A percentile compares a stretch with the other conserved stretches of the same genome.
Evolutionary conservation across 805 yeast genomes (phyloP).

Genomic region (Lachancea lanzarotensis): DNA sequence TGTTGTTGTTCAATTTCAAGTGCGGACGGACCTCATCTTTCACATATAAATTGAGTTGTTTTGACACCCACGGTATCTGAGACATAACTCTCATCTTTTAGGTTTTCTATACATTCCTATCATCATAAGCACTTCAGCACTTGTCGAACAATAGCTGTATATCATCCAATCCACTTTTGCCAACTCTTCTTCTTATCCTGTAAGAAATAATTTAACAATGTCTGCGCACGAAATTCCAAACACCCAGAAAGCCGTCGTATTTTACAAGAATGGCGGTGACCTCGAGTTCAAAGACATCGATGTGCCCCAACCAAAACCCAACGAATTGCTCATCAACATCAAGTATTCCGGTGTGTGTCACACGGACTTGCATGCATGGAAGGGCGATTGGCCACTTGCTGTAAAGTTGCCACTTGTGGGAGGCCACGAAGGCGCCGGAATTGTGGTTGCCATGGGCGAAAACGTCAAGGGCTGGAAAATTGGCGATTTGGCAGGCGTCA

Average conservation of each 20-base stretch:
- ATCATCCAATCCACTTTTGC: too few relatives aligned
- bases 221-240: constrained; percentile 39
- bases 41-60: too few relatives aligned
- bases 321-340: constrained; percentile 73
- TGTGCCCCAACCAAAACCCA: constrained; percentile 71
- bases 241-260: constrained; percentile 66
- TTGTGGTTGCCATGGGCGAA: constrained; percentile 53
- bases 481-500: constrained; percentile 60
- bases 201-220: too few relatives aligned
- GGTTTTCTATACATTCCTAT: too few relatives aligned
- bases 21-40: too few relatives aligned
- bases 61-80: too few relatives aligned
- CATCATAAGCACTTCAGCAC: too few relatives aligned
- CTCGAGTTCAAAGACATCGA: constrained; percentile 65
- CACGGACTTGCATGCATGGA: constrained; percentile 91
- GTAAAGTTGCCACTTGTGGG: constrained; percentile 56
- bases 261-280: constrained; percentile 59
- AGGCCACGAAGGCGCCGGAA: constrained; percentile 68
- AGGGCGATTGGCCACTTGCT: constrained; percentile 85
- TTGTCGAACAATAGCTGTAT: too few relatives aligned
- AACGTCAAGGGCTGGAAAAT: constrained; percentile 51
- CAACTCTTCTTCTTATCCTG: too few relatives aligned
- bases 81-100: too few relatives aligned
- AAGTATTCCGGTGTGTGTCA: constrained; percentile 91
- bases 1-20: too few relatives aligned